These are phyloP conservation scores for Aleurites moluccanus DNA, from an alignment of 441 rosid species.

Conservation along the genomic window DNA sequence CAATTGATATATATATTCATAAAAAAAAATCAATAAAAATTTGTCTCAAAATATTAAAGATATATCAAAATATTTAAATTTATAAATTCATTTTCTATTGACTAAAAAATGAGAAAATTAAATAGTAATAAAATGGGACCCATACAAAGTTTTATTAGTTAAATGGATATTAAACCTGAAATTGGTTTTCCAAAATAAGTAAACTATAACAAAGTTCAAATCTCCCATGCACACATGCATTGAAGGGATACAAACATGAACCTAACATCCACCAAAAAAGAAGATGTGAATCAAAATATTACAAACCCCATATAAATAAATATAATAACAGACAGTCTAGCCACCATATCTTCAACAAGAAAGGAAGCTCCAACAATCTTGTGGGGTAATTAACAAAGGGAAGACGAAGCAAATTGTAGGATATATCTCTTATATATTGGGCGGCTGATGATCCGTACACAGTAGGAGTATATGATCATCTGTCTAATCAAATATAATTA, in stretches of 20 bases:
- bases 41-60: no score
- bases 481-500: slow-evolving; percentile 37
- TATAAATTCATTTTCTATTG: no score
- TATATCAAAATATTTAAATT: no score
- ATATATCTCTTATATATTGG: background rate
- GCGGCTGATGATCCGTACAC: slow-evolving; percentile 31
- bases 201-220: background rate
- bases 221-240: background rate
- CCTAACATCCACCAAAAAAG: background rate
- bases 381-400: background rate
- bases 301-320: background rate
- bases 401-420: background rate
- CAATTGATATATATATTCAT: no score
- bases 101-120: no score
- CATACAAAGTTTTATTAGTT: no score
- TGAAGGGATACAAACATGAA: background rate
- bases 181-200: background rate
- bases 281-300: background rate
- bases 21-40: no score
- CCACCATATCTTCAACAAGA: background rate
- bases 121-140: no score
- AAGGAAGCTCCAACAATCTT: background rate
- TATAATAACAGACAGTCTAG: background rate
- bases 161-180: no score
- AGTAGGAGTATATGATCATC: slow-evolving; percentile 27